These are phyloP conservation scores for Amesomyces nigricolor DNA, from an alignment of 2,329 filamentous ascomycete species.

Conservation along the genomic window DNA sequence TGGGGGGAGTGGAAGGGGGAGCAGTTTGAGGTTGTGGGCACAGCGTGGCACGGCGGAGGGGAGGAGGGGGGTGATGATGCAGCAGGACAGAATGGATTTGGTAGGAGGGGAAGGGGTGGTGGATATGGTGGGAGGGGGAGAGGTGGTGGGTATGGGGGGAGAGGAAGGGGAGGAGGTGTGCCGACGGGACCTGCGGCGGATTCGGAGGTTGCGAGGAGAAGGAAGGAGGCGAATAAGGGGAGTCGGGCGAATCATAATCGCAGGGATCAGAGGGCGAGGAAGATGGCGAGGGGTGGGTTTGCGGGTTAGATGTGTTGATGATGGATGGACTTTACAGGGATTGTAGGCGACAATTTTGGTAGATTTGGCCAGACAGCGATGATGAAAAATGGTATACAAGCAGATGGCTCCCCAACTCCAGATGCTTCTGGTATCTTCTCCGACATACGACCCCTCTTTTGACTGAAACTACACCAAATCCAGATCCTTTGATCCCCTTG, in stretches of 20 bases:
- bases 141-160: constrained; percentile 39
- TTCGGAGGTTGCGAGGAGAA: constrained; percentile 64
- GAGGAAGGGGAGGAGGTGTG: constrained; percentile 54
- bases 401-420: neutral
- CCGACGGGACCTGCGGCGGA: constrained; percentile 62
- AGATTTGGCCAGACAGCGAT: too few species aligned
- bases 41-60: constrained; percentile 56
- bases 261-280: constrained; percentile 61
- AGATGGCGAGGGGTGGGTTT: constrained; percentile 55
- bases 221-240: constrained; percentile 78
- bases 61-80: constrained; percentile 51
- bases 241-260: constrained; percentile 83
- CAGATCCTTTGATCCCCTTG: neutral
- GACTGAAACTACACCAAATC: neutral
- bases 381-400: too few species aligned
- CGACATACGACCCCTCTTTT: neutral
- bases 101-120: constrained; percentile 36
- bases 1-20: constrained; percentile 60
- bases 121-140: constrained; percentile 36
- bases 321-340: too few species aligned
- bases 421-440: neutral
- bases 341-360: too few species aligned
- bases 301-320: constrained; percentile 17
- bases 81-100: constrained; percentile 43
- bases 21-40: constrained; percentile 60